Percentiles rank a stretch among this genome's conserved stretches.
phyloP scores from a whole-genome alignment of 2,329 filamentous ascomycete species.

The Fusarium compactum region DNA sequence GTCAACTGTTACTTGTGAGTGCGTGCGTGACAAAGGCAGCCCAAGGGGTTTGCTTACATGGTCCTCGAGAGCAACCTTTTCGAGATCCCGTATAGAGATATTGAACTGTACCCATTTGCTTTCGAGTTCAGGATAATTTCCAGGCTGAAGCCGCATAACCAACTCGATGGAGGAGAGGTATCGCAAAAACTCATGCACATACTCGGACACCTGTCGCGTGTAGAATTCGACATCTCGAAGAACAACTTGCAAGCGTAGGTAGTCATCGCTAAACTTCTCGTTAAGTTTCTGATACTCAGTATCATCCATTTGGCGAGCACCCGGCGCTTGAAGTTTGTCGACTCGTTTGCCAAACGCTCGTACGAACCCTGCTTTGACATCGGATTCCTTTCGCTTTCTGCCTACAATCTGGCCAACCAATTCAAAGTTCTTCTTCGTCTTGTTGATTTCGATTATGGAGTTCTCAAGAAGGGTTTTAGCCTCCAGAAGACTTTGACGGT shows the following conservation, averaged over 20 bases:
- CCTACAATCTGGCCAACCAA: slow-evolving; percentile 90
- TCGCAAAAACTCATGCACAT: slow-evolving; percentile 83
- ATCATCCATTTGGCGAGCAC: slow-evolving; percentile 76
- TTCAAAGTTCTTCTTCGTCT: slow-evolving; percentile 94
- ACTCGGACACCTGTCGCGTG: slow-evolving; percentile 81
- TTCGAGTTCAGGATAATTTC: slow-evolving; percentile 84
- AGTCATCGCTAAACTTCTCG: slow-evolving; percentile 92
- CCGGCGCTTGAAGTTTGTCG: slow-evolving; percentile 80
- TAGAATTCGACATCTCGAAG: slow-evolving; percentile 95
- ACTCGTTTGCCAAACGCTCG: slow-evolving; percentile 91
- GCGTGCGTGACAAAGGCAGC: background rate
- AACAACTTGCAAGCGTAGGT: slow-evolving; percentile 90
- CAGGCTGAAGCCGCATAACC: slow-evolving; percentile 78
- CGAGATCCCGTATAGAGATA: slow-evolving; percentile 86
- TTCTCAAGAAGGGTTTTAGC: slow-evolving; percentile 68
- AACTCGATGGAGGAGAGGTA: slow-evolving; percentile 86
- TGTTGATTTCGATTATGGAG: slow-evolving; percentile 89
- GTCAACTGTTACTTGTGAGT: slow-evolving; percentile 57
- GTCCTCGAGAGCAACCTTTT: slow-evolving; percentile 83
- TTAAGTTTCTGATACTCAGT: slow-evolving; percentile 82
- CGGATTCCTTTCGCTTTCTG: slow-evolving; percentile 87
- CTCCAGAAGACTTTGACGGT: slow-evolving; percentile 72
- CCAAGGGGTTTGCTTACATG: slow-evolving; percentile 70
- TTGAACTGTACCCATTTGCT: slow-evolving; percentile 96
- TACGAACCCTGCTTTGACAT: slow-evolving; percentile 84